Base-by-base conservation (phyloP, 2,329 filamentous ascomycete species). In the Bipolaris cookei region DNA sequence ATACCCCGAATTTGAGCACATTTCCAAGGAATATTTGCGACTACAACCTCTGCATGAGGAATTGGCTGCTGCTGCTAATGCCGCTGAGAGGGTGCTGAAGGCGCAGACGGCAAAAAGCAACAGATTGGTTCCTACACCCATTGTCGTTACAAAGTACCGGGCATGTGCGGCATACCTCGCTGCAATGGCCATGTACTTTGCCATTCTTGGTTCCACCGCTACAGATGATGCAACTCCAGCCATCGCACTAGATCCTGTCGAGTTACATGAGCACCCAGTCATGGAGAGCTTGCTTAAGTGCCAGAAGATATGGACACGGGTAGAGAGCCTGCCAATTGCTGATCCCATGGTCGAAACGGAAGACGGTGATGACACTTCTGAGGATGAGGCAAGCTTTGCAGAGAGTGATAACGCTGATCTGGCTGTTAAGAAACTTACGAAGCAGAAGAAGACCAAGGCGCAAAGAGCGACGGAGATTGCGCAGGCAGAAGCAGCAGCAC, bases 121-220 rank as follows among this genome's bases (percentile, higher is more conserved):
- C 41, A 69, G 66, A 28, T 10, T 42, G 1, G 44, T 52, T 16
- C 57, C 62, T 0, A 72, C 67, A 3, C 74, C 75, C 1, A 71
- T 73, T 51, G 75, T 73, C 7, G 63, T 78, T 8, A 82, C 91
- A 56, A 95, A 94, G 74, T 88, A 90, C 72, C 88, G 91, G 75
- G 87, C 93, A 10, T 81, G 96, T 37, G 89, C 91, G 4, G 91
- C 92, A 58, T 98, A 99, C 72, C 82, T 98, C 21, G 92, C 90
- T 41, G 85, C 91, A 1, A 82, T 99, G 65, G 89, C 90, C 46
- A 93, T 97, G 86, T 99, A 99, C 77, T 97, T 99, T 75, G 91
- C 93, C 35, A 85, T 98, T 34, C 80, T 99, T n/a, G 91, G 92
- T 10, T 96, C 92, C 0, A 88, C 91, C 1, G 83, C 88, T 47